Percentiles rank a stretch among this genome's conserved stretches.
phyloP scores from a whole-genome alignment of 2,329 filamentous ascomycete genomes.

The Cladosporium sp. region DNA sequence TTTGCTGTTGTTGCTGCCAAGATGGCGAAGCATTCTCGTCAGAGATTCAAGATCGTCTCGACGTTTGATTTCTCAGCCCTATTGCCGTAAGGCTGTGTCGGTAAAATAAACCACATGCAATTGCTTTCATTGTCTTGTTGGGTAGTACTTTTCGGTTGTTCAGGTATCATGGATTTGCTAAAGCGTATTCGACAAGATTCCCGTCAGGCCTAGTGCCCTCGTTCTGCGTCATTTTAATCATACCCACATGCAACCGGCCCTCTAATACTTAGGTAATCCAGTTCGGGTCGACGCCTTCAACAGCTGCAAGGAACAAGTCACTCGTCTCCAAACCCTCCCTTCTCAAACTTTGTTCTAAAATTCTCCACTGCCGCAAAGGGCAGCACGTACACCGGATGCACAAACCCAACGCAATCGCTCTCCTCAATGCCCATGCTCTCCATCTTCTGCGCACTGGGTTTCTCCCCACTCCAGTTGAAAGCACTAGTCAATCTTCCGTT shows the following conservation, averaged over 20 bases:
- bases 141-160: too few species aligned
- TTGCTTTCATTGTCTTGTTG: too few species aligned
- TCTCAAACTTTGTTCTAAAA: slow-evolving; percentile 20
- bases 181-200: too few species aligned
- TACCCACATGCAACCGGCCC: neutral
- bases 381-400: slow-evolving; percentile 83
- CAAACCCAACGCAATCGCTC: slow-evolving; percentile 61
- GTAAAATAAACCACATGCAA: too few species aligned
- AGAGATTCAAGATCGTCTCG: neutral
- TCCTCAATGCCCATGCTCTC: slow-evolving; percentile 61
- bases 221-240: neutral
- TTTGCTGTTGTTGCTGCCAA: neutral
- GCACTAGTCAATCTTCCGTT: slow-evolving; percentile 32
- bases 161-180: too few species aligned
- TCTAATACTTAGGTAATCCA: neutral
- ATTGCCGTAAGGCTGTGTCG: neutral
- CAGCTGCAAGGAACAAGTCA: neutral
- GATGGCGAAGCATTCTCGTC: neutral
- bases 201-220: neutral
- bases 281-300: too few species aligned
- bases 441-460: slow-evolving; percentile 45
- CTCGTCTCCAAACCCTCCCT: slow-evolving; percentile 15
- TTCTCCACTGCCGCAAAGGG: slow-evolving; percentile 63
- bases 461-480: slow-evolving; percentile 43
- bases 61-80: neutral